Percentiles rank a stretch among this genome's conserved stretches.
Evolutionary conservation across 2,329 filamentous ascomycete species (phyloP).

Genomic region (Venturia asperata): DNA sequence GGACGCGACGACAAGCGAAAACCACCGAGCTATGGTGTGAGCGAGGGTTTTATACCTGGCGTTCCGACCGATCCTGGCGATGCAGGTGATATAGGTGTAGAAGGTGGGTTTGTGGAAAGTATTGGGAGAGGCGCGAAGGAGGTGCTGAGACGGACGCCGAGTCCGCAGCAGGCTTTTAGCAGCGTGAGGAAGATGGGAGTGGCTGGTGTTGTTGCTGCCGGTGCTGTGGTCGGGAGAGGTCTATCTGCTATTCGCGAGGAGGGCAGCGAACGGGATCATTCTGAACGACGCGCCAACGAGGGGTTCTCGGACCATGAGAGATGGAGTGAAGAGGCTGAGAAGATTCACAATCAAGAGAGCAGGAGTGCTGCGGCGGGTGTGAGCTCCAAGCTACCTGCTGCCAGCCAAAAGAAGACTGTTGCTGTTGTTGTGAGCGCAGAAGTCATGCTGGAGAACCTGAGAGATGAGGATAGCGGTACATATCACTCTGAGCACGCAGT

Average conservation of each 20-base stretch:
- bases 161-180: conserved; percentile 82
- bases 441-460: conserved; percentile 46
- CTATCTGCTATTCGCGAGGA: conserved; percentile 78
- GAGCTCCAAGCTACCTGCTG: not conserved
- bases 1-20: conserved; percentile 3
- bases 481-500: conserved; percentile 72
- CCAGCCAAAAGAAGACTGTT: conserved; percentile 57
- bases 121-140: conserved; percentile 75
- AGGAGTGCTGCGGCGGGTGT: conserved; percentile 31
- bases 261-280: conserved; percentile 62
- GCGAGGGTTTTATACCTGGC: conserved; percentile 40
- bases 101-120: conserved; percentile 61
- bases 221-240: conserved; percentile 73
- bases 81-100: conserved; percentile 31
- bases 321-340: conserved; percentile 85
- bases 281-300: conserved; percentile 14
- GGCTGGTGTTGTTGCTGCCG: conserved; percentile 74
- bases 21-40: conserved; percentile 16
- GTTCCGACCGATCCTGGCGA: conserved; percentile 22
- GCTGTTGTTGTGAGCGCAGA: conserved; percentile 84
- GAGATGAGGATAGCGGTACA: conserved; percentile 50
- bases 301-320: conserved; percentile 64
- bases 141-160: conserved; percentile 72
- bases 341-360: conserved; percentile 33
- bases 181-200: conserved; percentile 73